These are phyloP conservation scores for Odonthalia washingtoniensis DNA, from an alignment of 31 red algal genomes.

Conservation along the genomic window DNA sequence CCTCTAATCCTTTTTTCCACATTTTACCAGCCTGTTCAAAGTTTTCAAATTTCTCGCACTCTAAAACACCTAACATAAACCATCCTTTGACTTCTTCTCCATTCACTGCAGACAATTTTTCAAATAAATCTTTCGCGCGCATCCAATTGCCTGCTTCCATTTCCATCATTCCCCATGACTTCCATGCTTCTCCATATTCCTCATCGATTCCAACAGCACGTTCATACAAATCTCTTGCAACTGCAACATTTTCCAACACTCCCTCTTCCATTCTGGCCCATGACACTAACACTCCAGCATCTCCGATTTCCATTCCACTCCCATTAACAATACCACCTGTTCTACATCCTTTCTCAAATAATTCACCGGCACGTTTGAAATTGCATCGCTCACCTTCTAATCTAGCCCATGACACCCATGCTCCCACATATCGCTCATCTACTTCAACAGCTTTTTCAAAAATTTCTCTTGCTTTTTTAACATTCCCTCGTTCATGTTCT, in stretches of 20 bases:
- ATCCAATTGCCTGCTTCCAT: constrained; percentile 26
- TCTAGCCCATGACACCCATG: constrained; percentile 76
- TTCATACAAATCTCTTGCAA: constrained; percentile 53
- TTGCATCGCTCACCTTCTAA: constrained; percentile 74
- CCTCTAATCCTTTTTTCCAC: constrained; percentile 57
- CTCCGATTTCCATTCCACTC: constrained; percentile 27
- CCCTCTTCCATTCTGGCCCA: constrained; percentile 59
- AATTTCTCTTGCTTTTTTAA: constrained; percentile 53
- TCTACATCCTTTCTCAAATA: constrained; percentile 39
- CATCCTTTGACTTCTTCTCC: constrained; percentile 38
- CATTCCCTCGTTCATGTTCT: constrained; percentile 56
- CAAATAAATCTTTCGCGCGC: constrained; percentile 39
- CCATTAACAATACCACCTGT: no score
- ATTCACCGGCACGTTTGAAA: constrained; percentile 49
- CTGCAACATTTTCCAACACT: constrained; percentile 40
- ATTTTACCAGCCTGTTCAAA: constrained; percentile 22
- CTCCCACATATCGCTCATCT: constrained; percentile 49
- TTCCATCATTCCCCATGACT: constrained; percentile 62
- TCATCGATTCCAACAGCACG: constrained; percentile 45
- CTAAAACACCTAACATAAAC: constrained; percentile 61
- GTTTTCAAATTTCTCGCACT: constrained; percentile 43
- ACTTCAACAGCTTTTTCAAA: constrained; percentile 48
- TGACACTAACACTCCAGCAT: constrained; percentile 56
- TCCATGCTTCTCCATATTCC: constrained; percentile 44
- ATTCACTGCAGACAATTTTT: constrained; percentile 29